Conservation (phyloP, 2,329 filamentous ascomycete genomes). For the Talaromyces sp. region DNA sequence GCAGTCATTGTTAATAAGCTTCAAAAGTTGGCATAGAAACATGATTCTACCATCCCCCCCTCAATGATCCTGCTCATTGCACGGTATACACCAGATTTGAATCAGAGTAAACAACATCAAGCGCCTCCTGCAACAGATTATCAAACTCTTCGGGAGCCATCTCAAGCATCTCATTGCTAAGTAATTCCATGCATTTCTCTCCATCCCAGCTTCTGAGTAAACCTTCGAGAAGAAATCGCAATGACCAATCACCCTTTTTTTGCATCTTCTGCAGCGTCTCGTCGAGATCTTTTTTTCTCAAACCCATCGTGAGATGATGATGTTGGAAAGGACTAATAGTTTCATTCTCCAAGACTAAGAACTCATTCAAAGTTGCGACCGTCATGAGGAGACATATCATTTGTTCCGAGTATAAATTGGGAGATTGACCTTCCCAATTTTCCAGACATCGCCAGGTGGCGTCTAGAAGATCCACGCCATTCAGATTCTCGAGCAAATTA, state of each 20-base stretch:
- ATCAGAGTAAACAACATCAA: conserved; percentile 4
- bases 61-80: not conserved
- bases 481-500: not conserved
- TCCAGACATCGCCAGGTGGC: conserved; percentile 12
- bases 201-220: not conserved
- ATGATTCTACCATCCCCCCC: too few species aligned
- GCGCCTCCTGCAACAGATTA: conserved; percentile 4
- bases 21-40: too few species aligned
- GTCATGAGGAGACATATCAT: not conserved
- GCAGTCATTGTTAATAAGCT: too few species aligned
- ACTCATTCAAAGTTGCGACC: not conserved
- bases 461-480: conserved; percentile 11
- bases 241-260: not conserved
- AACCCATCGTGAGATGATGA: conserved; percentile 15
- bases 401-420: not conserved
- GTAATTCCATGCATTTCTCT: conserved; percentile 13
- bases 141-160: not conserved
- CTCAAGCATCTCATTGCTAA: conserved; percentile 11
- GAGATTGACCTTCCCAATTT: conserved; percentile 1
- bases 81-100: not conserved
- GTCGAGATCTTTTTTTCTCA: conserved; percentile 7
- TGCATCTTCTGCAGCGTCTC: conserved; percentile 7
- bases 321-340: not conserved
- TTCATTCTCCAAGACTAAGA: not conserved
- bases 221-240: not conserved